These are phyloP conservation scores for Lactarius psammicola DNA, from an alignment of 768 basidiomycete genomes.

Conservation along the genomic window DNA sequence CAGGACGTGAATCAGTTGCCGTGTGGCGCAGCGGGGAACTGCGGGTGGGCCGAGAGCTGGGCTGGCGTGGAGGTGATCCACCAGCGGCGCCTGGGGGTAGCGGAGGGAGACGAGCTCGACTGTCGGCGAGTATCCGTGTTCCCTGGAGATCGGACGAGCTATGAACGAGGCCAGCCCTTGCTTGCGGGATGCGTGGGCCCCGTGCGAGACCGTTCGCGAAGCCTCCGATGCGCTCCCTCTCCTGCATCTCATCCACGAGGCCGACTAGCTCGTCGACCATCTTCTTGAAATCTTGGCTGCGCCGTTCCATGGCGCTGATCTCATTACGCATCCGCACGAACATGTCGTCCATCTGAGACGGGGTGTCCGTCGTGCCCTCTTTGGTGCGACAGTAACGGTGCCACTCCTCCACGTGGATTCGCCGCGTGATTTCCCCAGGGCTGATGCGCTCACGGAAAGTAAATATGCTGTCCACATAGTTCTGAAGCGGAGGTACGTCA, in stretches of 20 bases:
- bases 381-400: conserved; percentile 1
- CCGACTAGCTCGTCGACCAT: conserved; percentile 21
- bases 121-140: conserved; percentile 2
- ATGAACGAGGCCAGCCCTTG: background rate
- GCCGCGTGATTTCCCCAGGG: conserved; percentile 24
- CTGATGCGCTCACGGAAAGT: conserved; percentile 27
- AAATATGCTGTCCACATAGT: conserved; percentile 9
- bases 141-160: conserved; percentile 12
- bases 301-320: conserved; percentile 17
- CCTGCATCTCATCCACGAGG: conserved; percentile 20
- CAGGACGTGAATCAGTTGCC: background rate
- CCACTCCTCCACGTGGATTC: conserved; percentile 25
- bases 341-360: conserved; percentile 22
- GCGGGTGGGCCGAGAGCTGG: background rate
- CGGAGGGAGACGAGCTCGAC: conserved; percentile 13
- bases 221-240: conserved; percentile 4
- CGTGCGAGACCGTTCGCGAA: background rate
- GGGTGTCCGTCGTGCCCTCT: background rate
- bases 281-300: conserved; percentile 23
- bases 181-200: background rate
- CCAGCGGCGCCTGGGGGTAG: background rate
- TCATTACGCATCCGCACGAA: conserved; percentile 24
- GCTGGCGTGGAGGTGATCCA: background rate
- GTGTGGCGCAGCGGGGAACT: background rate
- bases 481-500: conserved; percentile 19